Percentiles rank a stretch among this genome's conserved stretches.
Conservation (phyloP, 768 basidiomycete genomes). For the Boletus tomentosulus region DNA sequence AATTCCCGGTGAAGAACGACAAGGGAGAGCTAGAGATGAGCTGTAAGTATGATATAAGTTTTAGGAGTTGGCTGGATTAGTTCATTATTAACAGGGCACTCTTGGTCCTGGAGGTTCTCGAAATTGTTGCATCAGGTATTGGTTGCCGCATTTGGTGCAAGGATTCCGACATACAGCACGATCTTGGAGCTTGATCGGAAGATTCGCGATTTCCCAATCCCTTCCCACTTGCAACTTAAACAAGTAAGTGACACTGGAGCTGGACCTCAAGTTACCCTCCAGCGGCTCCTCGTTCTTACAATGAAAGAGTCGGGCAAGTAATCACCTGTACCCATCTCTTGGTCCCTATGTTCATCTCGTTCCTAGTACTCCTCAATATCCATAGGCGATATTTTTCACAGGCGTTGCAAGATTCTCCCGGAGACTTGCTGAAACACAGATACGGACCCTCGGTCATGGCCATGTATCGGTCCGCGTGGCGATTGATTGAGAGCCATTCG, state of each 20-base stretch:
- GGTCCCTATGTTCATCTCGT: neutral
- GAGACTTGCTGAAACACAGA: slow-evolving; percentile 54
- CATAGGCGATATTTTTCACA: slow-evolving; percentile 68
- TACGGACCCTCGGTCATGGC: slow-evolving; percentile 70
- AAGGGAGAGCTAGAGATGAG: slow-evolving; percentile 37
- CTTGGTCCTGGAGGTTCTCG: slow-evolving; percentile 55
- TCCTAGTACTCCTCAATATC: slow-evolving; percentile 56
- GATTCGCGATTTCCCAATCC: slow-evolving; percentile 57
- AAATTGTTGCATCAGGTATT: slow-evolving; percentile 49
- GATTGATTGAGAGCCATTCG: slow-evolving; percentile 49
- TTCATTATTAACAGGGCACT: slow-evolving; percentile 39
- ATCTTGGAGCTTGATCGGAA: slow-evolving; percentile 58
- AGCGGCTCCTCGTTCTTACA: slow-evolving; percentile 41
- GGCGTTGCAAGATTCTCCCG: slow-evolving; percentile 56
- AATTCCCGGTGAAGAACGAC: slow-evolving; percentile 30
- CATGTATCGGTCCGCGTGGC: slow-evolving; percentile 68
- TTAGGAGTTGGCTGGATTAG: neutral
- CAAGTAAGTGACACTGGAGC: slow-evolving; percentile 16
- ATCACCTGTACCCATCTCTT: neutral
- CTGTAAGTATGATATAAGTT: slow-evolving; percentile 34
- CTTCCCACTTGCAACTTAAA: slow-evolving; percentile 40
- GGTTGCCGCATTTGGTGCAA: slow-evolving; percentile 48
- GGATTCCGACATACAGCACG: slow-evolving; percentile 45
- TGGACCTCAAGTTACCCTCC: slow-evolving; percentile 29
- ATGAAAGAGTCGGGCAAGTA: slow-evolving; percentile 48